Evolutionary conservation across 2,329 filamentous ascomycete species (phyloP).

Genomic region (Calonectria naviculata): DNA sequence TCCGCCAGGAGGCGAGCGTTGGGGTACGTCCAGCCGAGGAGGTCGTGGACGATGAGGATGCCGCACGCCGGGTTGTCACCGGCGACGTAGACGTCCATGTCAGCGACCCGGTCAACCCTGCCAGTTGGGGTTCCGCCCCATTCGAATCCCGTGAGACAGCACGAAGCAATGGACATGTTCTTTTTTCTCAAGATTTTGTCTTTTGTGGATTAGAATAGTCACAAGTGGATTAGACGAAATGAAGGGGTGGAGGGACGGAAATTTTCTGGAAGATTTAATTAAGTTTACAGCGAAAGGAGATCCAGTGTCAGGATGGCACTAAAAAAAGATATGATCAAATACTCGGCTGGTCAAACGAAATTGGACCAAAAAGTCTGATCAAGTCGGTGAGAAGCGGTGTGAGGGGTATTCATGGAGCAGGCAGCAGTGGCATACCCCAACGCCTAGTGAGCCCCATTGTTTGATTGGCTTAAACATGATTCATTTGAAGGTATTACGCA

Average conservation of each 20-base stretch:
- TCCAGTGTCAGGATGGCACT: neutral
- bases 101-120: conserved; percentile 44
- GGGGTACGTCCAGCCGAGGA: conserved; percentile 57
- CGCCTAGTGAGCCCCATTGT: neutral
- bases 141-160: conserved; percentile 50
- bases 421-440: neutral
- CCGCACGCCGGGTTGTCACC: conserved; percentile 47
- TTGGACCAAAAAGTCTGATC: neutral
- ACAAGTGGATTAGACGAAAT: neutral
- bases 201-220: neutral
- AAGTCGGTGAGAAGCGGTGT: neutral
- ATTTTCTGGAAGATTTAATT: neutral
- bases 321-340: neutral
- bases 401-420: neutral
- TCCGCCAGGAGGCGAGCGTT: conserved; percentile 59
- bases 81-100: conserved; percentile 49
- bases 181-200: too few relatives aligned
- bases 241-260: too few relatives aligned
- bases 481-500: neutral
- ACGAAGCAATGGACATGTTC: conserved; percentile 29
- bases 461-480: neutral
- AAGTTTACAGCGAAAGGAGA: neutral
- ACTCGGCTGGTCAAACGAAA: neutral
- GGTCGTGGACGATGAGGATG: conserved; percentile 51
- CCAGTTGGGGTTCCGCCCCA: conserved; percentile 54